Percentiles rank a stretch among this genome's conserved stretches.
Conservation (phyloP, 163 green algal species). For the Chloroidium sp. region DNA sequence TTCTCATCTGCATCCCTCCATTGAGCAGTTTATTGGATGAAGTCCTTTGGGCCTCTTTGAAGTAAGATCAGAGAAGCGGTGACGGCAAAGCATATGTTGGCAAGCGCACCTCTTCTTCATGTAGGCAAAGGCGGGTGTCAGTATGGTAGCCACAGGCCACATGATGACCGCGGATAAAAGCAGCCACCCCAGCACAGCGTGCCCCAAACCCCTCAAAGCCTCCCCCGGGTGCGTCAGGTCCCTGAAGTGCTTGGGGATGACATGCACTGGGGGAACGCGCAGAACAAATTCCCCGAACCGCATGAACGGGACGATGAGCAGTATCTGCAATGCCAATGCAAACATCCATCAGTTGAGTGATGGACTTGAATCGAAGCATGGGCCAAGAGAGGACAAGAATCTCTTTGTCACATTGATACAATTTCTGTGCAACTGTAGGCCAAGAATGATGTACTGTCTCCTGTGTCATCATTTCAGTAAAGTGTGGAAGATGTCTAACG, state of each 20-base stretch:
- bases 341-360: too few relatives aligned
- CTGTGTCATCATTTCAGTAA: background rate
- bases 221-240: background rate
- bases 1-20: background rate
- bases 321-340: background rate
- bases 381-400: background rate
- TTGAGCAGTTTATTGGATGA: too few relatives aligned
- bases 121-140: background rate
- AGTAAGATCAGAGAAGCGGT: background rate
- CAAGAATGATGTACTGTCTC: background rate
- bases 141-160: background rate
- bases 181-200: background rate
- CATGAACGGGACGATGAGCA: background rate
- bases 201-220: background rate
- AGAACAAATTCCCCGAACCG: background rate
- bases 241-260: background rate
- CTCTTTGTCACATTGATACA: background rate
- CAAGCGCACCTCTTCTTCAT: background rate
- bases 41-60: too few relatives aligned
- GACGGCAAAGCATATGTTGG: background rate
- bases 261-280: background rate
- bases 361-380: background rate
- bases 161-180: background rate
- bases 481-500: too few relatives aligned
- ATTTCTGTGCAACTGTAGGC: background rate